Evolutionary conservation across 768 basidiomycete genomes (phyloP).

Genomic region (Pisolithus sp.): DNA sequence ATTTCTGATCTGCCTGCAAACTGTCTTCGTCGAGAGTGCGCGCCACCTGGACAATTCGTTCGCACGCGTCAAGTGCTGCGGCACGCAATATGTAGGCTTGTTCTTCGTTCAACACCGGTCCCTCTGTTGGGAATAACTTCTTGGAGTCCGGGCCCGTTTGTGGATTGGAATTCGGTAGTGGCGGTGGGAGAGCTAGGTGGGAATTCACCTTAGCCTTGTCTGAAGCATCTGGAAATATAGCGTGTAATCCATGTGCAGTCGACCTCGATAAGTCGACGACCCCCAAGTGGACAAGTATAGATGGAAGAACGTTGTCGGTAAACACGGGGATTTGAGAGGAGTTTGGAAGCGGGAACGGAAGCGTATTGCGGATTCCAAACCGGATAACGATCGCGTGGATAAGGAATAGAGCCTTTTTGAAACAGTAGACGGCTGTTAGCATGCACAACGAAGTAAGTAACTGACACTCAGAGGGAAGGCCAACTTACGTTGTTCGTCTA

Average conservation of each 20-base stretch:
- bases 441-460: not conserved
- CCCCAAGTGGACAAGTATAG: constrained; percentile 72
- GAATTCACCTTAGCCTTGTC: constrained; percentile 31
- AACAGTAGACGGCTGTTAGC: constrained; percentile 68
- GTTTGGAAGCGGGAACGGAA: constrained; percentile 57
- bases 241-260: constrained; percentile 34
- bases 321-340: constrained; percentile 60
- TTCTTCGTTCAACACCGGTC: constrained; percentile 48
- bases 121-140: constrained; percentile 31
- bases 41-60: constrained; percentile 55
- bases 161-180: constrained; percentile 3
- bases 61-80: constrained; percentile 74
- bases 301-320: constrained; percentile 78
- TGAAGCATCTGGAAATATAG: constrained; percentile 44
- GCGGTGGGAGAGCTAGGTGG: constrained; percentile 33
- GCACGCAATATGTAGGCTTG: constrained; percentile 74
- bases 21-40: constrained; percentile 24
- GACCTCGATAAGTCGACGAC: constrained; percentile 58
- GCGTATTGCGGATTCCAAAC: constrained; percentile 49
- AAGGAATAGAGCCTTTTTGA: constrained; percentile 86
- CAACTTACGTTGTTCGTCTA: constrained; percentile 53
- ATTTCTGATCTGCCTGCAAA: constrained; percentile 28
- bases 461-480: constrained; percentile 5
- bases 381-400: constrained; percentile 62
- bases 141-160: constrained; percentile 11